Evolutionary conservation across 805 yeast genomes (phyloP).

Genomic region (Candida nanaspora): DNA sequence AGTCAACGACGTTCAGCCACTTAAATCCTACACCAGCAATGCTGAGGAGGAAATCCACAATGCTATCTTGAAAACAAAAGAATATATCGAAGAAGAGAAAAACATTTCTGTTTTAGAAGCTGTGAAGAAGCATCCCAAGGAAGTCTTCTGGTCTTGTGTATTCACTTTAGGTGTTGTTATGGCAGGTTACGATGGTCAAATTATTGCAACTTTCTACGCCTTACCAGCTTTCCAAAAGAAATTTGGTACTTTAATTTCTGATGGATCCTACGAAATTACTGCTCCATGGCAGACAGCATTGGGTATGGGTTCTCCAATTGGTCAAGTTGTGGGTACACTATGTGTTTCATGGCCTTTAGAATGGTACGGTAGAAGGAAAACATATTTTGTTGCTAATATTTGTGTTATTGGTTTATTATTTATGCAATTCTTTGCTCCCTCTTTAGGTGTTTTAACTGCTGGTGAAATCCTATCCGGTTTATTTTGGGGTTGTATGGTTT

Average conservation of each 20-base stretch:
- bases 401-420: conserved; percentile 26
- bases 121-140: conserved; percentile 29
- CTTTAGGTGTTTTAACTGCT: conserved; percentile 28
- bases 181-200: conserved; percentile 36
- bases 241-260: conserved; percentile 17
- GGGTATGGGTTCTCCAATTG: conserved; percentile 22
- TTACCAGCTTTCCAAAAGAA: conserved; percentile 29
- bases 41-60: neutral
- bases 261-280: conserved; percentile 24
- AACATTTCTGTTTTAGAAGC: conserved; percentile 22
- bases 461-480: conserved; percentile 40
- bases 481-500: conserved; percentile 48
- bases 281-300: conserved; percentile 40
- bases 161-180: conserved; percentile 31
- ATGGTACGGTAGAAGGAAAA: conserved; percentile 32
- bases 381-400: conserved; percentile 26
- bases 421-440: conserved; percentile 33
- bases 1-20: neutral
- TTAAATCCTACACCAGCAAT: neutral
- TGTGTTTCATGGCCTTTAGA: conserved; percentile 34
- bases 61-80: neutral
- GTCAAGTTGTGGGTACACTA: conserved; percentile 29
- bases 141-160: conserved; percentile 32
- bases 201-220: conserved; percentile 29
- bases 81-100: conserved; percentile 8